Base-by-base conservation (phyloP, 441 rosid genomes). In the Viola pubescens region DNA sequence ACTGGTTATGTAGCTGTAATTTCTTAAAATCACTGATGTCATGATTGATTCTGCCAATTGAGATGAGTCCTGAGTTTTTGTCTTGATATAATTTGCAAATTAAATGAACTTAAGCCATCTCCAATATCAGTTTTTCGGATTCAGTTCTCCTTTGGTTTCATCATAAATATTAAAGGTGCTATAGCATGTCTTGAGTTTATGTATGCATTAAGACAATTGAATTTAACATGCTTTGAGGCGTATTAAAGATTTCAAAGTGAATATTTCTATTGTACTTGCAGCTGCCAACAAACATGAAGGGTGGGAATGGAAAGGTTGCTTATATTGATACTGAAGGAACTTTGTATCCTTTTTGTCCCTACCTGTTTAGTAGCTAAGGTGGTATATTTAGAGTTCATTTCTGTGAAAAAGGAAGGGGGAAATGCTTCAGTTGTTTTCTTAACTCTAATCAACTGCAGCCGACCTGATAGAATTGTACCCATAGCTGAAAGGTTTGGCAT, bases 251-350 rank as follows among this genome's bases (percentile, higher is more conserved):
- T 42, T 52, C 37, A 45, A 26, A 53, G 53, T 51, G 4, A 62
- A 57, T 43, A 11, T 59, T 63, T 42, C 42, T 38, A 12, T 68
- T 50, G 43, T 61, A 37, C 43, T 47, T 82, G 74, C 82, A 89
- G 91, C 91, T 89, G 47, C 97, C 95, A n/a, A 79, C 81, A 54
- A 85, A 77, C 78, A 82, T 89, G 95, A 80, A 68, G 38, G 99
- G 99, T 11, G 97, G 98, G 59, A 94, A 90, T 67, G 86, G 97
- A 11, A 88, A 94, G 76, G 99, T 90, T 60, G 97, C 96, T 62
- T 90, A 77, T 70, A 84, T 90, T 19, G 95, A 90, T 61, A 90
- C 96, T 0, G 89, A 89, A 67, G 85, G 96, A 73, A 89, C 98
- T 56, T 88, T 90, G 98, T 90, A 83, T 77, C 83, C 88, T 78